Conservation (phyloP, 148 eudicot species). For the Beta vulgaris region DNA sequence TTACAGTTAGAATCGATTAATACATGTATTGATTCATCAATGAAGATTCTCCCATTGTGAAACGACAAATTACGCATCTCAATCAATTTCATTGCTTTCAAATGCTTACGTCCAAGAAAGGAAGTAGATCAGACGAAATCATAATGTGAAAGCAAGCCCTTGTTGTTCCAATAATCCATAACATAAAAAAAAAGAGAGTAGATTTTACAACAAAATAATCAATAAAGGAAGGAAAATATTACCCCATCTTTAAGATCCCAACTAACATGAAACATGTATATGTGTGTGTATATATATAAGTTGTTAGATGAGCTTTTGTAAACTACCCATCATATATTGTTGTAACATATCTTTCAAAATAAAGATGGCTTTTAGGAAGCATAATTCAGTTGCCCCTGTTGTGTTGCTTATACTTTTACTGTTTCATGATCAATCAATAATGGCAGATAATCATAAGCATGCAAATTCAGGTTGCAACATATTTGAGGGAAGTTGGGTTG, state of each 20-base stretch:
- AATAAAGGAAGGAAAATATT: background rate
- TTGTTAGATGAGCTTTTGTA: background rate
- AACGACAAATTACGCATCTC: background rate
- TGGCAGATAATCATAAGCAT: background rate
- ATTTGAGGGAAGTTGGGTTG: constrained; percentile 41
- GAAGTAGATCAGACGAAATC: constrained; percentile 4
- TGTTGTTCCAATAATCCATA: background rate
- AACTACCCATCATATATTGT: too few relatives aligned
- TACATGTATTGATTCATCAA: too few relatives aligned
- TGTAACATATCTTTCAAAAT: too few relatives aligned
- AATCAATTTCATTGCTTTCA: background rate
- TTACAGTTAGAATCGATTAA: too few relatives aligned
- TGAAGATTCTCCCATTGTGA: background rate
- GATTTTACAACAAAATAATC: background rate
- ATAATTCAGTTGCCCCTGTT: background rate
- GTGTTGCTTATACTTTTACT: background rate
- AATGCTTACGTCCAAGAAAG: too few relatives aligned
- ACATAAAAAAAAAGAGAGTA: background rate
- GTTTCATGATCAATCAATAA: constrained; percentile 1
- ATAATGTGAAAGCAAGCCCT: background rate
- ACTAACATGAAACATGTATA: background rate
- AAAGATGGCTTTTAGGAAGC: constrained; percentile 7
- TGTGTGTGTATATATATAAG: background rate
- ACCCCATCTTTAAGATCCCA: background rate
- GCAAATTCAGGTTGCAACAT: constrained; percentile 22